Base-by-base conservation (phyloP, 2,329 filamentous ascomycete genomes). In the Colletotrichum sp. region DNA sequence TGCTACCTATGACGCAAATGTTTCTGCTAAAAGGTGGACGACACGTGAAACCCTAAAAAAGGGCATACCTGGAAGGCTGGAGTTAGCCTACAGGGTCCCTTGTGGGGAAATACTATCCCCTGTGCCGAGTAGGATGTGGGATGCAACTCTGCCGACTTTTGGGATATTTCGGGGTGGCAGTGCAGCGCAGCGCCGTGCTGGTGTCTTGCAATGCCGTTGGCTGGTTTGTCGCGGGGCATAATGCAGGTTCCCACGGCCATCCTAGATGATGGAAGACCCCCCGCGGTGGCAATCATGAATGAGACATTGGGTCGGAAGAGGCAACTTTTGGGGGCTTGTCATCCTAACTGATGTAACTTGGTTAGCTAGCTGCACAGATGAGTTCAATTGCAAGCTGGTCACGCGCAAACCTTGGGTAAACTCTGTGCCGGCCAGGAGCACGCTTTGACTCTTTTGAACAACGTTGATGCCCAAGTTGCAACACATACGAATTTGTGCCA, bases 1-100 rank as follows among this genome's bases (percentile, higher is more conserved):
- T 61, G 36, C 32, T n/a, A 19, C 55, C 72, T 64, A 76, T 76
- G 73, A 76, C 69, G 73, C 69, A 73, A 44, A 76, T 73, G 69
- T 65, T 76, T 76, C 73, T 69, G n/a, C 69, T 57, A 59, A 69
- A 68, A 62, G n/a, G 36, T 36, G 39, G 32, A 57, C 44, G 13
- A 27, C 73, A 76, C 69, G 57, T 69, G 69, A 72, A 73, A 73
- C 39, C 49, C 57, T 27, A 68, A 69, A 62, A 52, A 13, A 52
- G 44, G n/a, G 44, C n/a, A 52, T n/a, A 52, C 44, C 44, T 52
- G 30, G 57, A 62, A 44, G 13, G 27, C 27, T 19, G 39, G 55
- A 55, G 19, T 22, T 25, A 13, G 15, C 19, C 19, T 12, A 36
- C 70, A 73, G 64, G 69, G 70, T 49, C 73, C 44, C 27, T 15